Percentiles rank a stretch among this genome's conserved stretches.
phyloP scores from a whole-genome alignment of 2,329 filamentous ascomycete genomes.

The Knoxdaviesia proteae region DNA sequence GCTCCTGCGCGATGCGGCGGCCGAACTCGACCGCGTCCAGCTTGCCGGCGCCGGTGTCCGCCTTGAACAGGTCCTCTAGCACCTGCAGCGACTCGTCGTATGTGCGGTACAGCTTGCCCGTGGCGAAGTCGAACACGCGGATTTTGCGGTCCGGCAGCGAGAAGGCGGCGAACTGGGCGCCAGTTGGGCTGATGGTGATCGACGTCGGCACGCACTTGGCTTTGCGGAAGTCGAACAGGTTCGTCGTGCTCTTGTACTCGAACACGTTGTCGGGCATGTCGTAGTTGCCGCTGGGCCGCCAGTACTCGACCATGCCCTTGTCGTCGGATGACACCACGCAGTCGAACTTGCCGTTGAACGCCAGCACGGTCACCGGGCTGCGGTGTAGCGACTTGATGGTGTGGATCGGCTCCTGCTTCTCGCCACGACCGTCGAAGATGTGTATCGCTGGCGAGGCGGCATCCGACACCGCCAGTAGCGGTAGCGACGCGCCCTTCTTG shows the following conservation, averaged over 20 bases:
- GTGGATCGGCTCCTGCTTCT: conserved; percentile 55
- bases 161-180: conserved; percentile 68
- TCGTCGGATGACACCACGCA: conserved; percentile 83
- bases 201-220: conserved; percentile 67
- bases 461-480: conserved; percentile 66
- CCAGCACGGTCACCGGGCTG: conserved; percentile 62
- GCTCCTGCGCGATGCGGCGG: conserved; percentile 64
- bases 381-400: conserved; percentile 64
- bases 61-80: conserved; percentile 86
- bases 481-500: conserved; percentile 65
- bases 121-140: conserved; percentile 77
- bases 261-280: conserved; percentile 89
- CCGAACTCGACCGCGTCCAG: conserved; percentile 87
- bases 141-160: conserved; percentile 90
- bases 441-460: conserved; percentile 51
- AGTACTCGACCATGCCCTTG: conserved; percentile 91
- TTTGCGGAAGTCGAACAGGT: conserved; percentile 94
- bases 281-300: conserved; percentile 60
- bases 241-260: conserved; percentile 80
- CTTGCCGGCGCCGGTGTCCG: conserved; percentile 62
- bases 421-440: conserved; percentile 78
- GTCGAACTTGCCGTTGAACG: conserved; percentile 72
- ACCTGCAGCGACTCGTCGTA: conserved; percentile 89
- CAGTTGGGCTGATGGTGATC: conserved; percentile 68
- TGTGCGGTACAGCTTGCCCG: conserved; percentile 70